Conservation (phyloP, 306 rosid species). For the Cucurbita pepo region DNA sequence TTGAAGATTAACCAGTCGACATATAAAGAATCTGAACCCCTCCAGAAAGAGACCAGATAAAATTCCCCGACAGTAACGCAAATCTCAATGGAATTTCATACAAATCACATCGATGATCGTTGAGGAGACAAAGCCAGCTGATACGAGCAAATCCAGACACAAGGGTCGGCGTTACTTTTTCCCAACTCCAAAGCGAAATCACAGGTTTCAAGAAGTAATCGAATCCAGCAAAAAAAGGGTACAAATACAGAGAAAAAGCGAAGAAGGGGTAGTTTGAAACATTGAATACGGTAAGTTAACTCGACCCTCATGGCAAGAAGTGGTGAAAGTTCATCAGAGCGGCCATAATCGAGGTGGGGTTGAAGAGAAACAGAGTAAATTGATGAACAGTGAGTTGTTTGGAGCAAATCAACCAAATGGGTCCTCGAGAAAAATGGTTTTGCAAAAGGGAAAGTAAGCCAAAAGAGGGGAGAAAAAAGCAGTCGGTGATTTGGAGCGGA, state of each 20-base stretch:
- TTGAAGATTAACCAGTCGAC: neutral
- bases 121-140: slow-evolving; percentile 4
- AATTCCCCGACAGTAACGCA: neutral
- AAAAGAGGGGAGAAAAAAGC: neutral
- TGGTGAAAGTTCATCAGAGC: neutral
- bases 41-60: neutral
- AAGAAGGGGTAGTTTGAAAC: neutral
- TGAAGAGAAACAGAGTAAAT: neutral
- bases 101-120: neutral
- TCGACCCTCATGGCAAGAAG: neutral
- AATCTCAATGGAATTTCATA: neutral
- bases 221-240: neutral
- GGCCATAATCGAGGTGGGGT: neutral
- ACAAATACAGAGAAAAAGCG: neutral
- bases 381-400: neutral
- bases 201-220: neutral
- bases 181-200: neutral
- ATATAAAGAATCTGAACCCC: neutral
- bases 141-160: neutral
- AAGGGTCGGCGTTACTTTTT: neutral
- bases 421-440: neutral
- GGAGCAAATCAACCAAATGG: neutral
- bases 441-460: neutral
- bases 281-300: neutral
- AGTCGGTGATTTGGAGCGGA: neutral